Conservation (phyloP, 2,329 filamentous ascomycete species). For the Verticillium nubilum region DNA sequence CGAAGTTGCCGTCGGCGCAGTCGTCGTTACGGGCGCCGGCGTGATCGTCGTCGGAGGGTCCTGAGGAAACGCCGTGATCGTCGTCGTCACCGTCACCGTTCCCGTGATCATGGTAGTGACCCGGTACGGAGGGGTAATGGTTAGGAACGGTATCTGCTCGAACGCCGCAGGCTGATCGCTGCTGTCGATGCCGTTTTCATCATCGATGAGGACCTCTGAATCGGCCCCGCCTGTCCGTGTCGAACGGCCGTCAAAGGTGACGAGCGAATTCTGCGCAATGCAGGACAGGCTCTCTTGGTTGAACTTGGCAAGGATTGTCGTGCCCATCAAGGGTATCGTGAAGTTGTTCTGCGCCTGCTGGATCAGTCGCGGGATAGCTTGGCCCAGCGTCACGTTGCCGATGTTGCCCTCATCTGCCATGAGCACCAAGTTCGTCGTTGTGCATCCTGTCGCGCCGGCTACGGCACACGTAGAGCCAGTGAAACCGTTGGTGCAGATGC, state of each 20-base stretch:
- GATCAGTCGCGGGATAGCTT: constrained; percentile 71
- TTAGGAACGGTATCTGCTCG: not conserved
- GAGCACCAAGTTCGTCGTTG: constrained; percentile 38
- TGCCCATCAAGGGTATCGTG: constrained; percentile 67
- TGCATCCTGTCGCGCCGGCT: constrained; percentile 44
- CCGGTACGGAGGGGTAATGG: not conserved
- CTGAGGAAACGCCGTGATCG: constrained; percentile 15
- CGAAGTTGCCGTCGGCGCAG: constrained; percentile 12
- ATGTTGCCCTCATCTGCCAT: constrained; percentile 35
- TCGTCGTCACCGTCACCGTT: constrained; percentile 24
- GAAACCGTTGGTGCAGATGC: constrained; percentile 85
- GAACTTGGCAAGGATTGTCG: constrained; percentile 68
- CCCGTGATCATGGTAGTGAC: constrained; percentile 7
- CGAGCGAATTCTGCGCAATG: constrained; percentile 76
- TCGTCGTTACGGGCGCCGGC: constrained; percentile 12
- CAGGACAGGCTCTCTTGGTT: constrained; percentile 73
- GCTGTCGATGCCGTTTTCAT: constrained; percentile 12
- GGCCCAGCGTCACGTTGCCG: constrained; percentile 73
- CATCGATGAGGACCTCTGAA: constrained; percentile 17
- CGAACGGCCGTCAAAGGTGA: constrained; percentile 67
- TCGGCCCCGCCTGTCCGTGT: constrained; percentile 25
- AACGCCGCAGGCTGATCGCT: not conserved
- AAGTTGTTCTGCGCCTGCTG: constrained; percentile 61
- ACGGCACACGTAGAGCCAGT: constrained; percentile 53
- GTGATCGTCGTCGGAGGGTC: constrained; percentile 18